These are phyloP conservation scores for Emmonsiellopsis sp. DNA, from an alignment of 2,329 filamentous ascomycete genomes.

Conservation along the genomic window DNA sequence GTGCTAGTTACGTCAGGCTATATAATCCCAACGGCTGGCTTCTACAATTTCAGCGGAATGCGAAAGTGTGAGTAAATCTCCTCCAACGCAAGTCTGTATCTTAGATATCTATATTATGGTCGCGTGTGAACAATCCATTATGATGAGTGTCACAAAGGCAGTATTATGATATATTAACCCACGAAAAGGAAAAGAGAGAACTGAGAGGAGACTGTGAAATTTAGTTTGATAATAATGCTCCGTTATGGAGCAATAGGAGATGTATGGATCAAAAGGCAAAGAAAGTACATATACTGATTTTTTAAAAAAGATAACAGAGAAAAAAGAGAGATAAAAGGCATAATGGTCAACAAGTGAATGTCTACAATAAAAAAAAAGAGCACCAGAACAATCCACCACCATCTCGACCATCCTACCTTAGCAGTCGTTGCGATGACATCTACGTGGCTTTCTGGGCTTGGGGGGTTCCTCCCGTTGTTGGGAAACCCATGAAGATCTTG, in stretches of 20 bases:
- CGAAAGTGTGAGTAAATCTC: too few relatives aligned
- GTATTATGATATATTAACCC: too few relatives aligned
- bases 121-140: too few relatives aligned
- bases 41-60: too few relatives aligned
- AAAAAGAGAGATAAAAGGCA: background rate
- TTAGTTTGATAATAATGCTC: background rate
- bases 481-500: slow-evolving; percentile 82
- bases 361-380: background rate
- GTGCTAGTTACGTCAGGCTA: too few relatives aligned
- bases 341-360: background rate
- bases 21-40: too few relatives aligned
- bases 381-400: background rate
- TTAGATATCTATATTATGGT: too few relatives aligned
- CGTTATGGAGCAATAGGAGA: background rate
- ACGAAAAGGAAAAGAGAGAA: too few relatives aligned
- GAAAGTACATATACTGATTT: background rate
- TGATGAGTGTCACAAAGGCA: too few relatives aligned
- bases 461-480: slow-evolving; percentile 64
- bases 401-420: background rate
- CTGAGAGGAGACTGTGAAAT: background rate
- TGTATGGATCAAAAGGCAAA: background rate
- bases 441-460: slow-evolving; percentile 39
- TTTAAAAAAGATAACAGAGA: background rate
- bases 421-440: background rate
- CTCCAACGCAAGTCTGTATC: too few relatives aligned